Evolutionary conservation across 768 basidiomycete species (phyloP).

Genomic region (Trametes elegans): DNA sequence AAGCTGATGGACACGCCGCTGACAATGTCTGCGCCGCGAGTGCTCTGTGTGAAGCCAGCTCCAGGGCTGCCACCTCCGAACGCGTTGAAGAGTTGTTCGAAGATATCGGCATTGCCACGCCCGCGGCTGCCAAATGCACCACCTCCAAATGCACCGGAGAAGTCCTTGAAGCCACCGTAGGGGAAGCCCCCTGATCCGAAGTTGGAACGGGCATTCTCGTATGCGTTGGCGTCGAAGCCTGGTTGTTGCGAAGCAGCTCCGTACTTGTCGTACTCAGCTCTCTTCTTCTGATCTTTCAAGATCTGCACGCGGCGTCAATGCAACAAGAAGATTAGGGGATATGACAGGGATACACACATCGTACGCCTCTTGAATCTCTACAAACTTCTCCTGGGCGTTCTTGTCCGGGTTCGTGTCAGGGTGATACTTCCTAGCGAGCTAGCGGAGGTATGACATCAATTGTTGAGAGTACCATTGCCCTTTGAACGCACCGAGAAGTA

Average conservation of each 20-base stretch:
- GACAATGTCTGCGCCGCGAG: conserved; percentile 82
- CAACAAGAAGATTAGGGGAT: background rate
- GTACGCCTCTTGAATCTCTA: conserved; percentile 96
- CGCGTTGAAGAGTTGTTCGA: conserved; percentile 77
- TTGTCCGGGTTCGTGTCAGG: conserved; percentile 97
- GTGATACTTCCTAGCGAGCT: conserved; percentile 98
- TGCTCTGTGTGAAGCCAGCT: conserved; percentile 38
- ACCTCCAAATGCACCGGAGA: conserved; percentile 58
- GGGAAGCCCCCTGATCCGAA: conserved; percentile 54
- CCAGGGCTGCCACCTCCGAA: conserved; percentile 44
- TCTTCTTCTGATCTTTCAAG: conserved; percentile 93
- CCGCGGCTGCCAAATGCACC: conserved; percentile 29
- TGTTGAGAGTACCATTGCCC: background rate
- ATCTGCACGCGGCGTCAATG: conserved; percentile 46
- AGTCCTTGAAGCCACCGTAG: conserved; percentile 74
- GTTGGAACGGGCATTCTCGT: conserved; percentile 45
- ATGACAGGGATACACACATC: conserved; percentile 58
- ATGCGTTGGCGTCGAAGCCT: conserved; percentile 91
- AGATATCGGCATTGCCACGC: conserved; percentile 57
- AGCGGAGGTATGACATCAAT: background rate
- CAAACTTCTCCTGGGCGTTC: conserved; percentile 85
- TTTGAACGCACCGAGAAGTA: conserved; percentile 89
- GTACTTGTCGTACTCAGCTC: conserved; percentile 87
- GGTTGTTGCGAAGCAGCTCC: conserved; percentile 90
- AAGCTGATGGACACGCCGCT: conserved; percentile 74